Base-by-base conservation (phyloP, 2,329 filamentous ascomycete species). In the Zymoseptoria tritici region DNA sequence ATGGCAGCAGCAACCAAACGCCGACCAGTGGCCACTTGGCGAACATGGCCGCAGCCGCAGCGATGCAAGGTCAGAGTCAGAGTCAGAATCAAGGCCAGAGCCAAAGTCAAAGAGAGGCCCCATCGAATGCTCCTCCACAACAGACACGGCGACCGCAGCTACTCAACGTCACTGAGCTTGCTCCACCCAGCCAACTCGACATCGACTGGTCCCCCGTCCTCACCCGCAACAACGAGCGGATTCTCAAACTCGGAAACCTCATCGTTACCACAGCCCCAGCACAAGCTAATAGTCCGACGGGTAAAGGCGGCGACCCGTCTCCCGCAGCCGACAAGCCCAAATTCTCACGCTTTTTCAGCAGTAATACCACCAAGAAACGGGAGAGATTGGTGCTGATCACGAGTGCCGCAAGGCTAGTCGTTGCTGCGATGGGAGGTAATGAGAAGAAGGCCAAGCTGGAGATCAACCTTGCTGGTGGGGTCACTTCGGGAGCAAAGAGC, bases 141-240 rank as follows among this genome's bases (percentile, higher is more conserved):
- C 57, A 49, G 59, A 54, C 58, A 54, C 57, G 65, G 57, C 69
- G 91, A 58, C 82, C 84, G 9, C 88, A 91, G 31, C 83, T 89
- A 1, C 82, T 91, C 62, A 86, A 97, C 61, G 95, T 99, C 62
- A 97, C 94, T 0, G 94, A 99, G 74, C 81, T 99, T 9, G 91
- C 94, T 16, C 93, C 94, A n/a, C 94, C 94, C 0, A 96, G 90
- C 55, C 94, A 97, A 73, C 80, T 99, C 24, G 94, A 99, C 71
- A 96, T 99, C 59, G 94, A 99, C 75, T 99, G 94, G 94, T 97
- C 93, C 0, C 94, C 94, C 0, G 92, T 99, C 4, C 79, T 99
- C 58, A 97, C 90, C 9, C 86, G 87, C 69, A 87, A 85, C 61
- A 97, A 97, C 70, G 94, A 99, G 75, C 85, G 94, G 42, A 99